A percentile compares a stretch with the other conserved stretches of the same genome.
Conservation (phyloP, 2,329 filamentous ascomycete species). For the Fusarium graminum region DNA sequence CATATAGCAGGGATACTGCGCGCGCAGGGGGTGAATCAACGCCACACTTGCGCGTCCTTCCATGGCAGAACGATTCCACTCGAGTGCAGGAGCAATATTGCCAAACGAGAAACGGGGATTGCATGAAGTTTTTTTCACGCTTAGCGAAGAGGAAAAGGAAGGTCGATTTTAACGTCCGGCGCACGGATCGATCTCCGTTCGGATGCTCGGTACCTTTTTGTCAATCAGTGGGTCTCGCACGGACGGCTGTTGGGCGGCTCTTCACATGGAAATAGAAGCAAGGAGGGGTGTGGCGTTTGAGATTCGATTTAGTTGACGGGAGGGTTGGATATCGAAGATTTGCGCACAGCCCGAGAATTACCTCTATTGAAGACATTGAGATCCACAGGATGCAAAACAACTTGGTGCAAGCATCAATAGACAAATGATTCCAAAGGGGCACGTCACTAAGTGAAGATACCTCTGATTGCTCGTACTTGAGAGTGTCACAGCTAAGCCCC, state of each 20-base stretch:
- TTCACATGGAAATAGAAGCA: not conserved
- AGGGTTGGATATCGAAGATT: not conserved
- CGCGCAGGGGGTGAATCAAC: not conserved
- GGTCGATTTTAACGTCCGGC: conserved; percentile 3
- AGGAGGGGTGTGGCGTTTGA: not conserved
- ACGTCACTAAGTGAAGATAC: not conserved
- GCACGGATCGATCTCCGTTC: conserved; percentile 10
- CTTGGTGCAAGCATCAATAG: not conserved
- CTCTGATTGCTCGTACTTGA: conserved; percentile 8
- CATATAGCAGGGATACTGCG: not conserved
- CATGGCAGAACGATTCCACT: not conserved
- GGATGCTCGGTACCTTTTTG: too few species aligned
- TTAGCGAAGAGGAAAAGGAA: conserved; percentile 1
- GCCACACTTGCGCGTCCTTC: not conserved
- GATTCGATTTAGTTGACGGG: not conserved
- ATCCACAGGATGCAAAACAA: not conserved
- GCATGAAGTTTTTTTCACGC: not conserved
- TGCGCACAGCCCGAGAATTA: not conserved
- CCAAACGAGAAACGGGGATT: not conserved
- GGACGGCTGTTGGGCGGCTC: not conserved
- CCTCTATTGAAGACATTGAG: not conserved
- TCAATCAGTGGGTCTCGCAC: too few species aligned
- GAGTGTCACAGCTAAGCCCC: not conserved
- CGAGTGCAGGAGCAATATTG: not conserved
- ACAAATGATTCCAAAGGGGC: not conserved